phyloP scores from a whole-genome alignment of 768 basidiomycete genomes.

The Amanita jacksonii region DNA sequence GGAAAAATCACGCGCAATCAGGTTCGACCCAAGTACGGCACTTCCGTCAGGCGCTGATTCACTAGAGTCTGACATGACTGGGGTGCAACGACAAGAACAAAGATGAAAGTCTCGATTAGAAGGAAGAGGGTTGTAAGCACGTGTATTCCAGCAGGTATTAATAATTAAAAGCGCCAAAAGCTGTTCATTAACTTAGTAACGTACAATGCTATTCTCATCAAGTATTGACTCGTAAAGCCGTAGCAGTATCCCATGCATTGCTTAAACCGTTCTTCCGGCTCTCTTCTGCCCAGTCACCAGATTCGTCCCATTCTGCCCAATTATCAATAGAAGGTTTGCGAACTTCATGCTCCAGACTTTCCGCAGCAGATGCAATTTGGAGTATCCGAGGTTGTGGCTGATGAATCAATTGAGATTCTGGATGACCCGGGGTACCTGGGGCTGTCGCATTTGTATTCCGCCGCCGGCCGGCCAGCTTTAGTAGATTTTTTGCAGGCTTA shows the following conservation, averaged over 20 bases:
- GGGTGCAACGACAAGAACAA: neutral
- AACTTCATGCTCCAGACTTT: conserved; percentile 2
- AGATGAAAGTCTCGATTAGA: neutral
- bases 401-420: conserved; percentile 5
- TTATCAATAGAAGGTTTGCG: conserved; percentile 14
- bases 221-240: neutral
- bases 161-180: conserved; percentile 7
- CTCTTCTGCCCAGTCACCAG: conserved; percentile 43
- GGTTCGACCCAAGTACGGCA: neutral
- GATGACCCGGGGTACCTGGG: conserved; percentile 8
- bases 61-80: neutral
- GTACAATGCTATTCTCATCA: neutral
- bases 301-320: conserved; percentile 46
- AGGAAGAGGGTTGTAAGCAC: neutral
- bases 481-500: conserved; percentile 23
- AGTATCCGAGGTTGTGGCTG: conserved; percentile 13
- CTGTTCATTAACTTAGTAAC: conserved; percentile 1
- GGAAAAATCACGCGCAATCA: conserved; percentile 30
- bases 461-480: conserved; percentile 29
- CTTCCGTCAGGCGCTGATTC: neutral
- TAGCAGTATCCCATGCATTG: conserved; percentile 3
- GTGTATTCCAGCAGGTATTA: neutral
- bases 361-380: conserved; percentile 4
- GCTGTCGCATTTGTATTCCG: neutral
- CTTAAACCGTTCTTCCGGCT: neutral